Conservation (phyloP, 306 rosid genomes). For the Fragaria vesca region DNA sequence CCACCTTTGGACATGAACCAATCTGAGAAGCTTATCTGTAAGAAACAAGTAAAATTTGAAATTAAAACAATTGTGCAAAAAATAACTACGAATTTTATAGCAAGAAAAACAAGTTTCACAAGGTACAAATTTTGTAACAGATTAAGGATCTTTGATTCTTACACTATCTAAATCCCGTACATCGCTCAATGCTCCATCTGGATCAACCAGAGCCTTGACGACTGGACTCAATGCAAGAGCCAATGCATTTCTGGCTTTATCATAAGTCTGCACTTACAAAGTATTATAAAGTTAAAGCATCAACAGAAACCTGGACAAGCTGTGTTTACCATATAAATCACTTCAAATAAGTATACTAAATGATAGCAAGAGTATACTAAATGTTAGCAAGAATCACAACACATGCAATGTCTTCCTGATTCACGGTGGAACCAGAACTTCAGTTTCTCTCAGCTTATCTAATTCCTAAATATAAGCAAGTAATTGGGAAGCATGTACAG, state of each 20-base stretch:
- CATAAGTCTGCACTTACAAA: slow-evolving; percentile 68
- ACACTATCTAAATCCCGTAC: slow-evolving; percentile 86
- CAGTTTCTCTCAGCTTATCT: not conserved
- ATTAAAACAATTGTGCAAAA: slow-evolving; percentile 16
- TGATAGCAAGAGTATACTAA: not conserved
- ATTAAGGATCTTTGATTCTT: slow-evolving; percentile 38
- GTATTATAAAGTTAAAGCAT: slow-evolving; percentile 14
- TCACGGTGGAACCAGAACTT: not conserved
- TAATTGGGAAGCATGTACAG: not conserved
- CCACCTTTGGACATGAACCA: slow-evolving; percentile 99
- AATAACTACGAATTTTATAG: not conserved
- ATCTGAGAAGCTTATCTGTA: slow-evolving; percentile 94
- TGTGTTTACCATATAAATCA: not conserved
- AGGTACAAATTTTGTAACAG: slow-evolving; percentile 5
- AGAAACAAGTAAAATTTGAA: slow-evolving; percentile 9
- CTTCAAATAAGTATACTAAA: not conserved
- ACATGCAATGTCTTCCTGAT: not conserved
- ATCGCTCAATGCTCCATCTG: slow-evolving; percentile 92
- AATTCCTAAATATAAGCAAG: not conserved
- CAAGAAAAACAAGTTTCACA: not conserved
- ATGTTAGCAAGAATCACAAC: not conserved
- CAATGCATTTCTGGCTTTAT: slow-evolving; percentile 95
- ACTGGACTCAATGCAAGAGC: slow-evolving; percentile 98
- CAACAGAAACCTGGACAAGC: slow-evolving; percentile 12
- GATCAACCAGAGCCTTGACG: slow-evolving; percentile 91